Base-by-base conservation (phyloP, 1,139 yeast genomes). In the Saccharomyces hybrid region DNA sequence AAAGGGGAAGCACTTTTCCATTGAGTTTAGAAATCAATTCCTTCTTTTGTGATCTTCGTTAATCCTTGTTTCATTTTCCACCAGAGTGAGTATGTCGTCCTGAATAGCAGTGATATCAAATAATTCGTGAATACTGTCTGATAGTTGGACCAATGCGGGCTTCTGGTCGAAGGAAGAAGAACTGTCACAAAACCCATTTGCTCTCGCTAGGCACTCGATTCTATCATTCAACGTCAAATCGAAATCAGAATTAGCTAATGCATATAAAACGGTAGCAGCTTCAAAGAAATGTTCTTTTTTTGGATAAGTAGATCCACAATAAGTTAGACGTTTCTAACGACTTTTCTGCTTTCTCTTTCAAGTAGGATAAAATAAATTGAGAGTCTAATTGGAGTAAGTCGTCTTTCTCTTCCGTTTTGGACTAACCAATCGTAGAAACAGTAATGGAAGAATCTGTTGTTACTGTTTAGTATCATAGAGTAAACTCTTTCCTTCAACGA, bases 401-500 rank as follows among this genome's bases (percentile, higher is more conserved):
- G 55, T 86, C 95, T 59, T 59, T 88, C 85, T 34, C 83, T 79
- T 1, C 89, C 91, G 66, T 88, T 88, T 49, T 78, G 74, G 47
- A 90, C 84, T 63, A 89, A 84, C 98, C 99, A 95, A 67, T 88
- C 95, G 69, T 95, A 95, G 61, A 93, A 81, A 61, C 88, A 86
- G 70, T 84, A 89, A 61, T 95, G 99, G 77, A 95, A 95, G n/a
- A 82, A 71, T 65, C 85, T 88, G 66, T 93, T 98, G 51, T 79
- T 77, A 51, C 86, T 84, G n/a, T 80, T 79, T 65, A 89, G 83
- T 59, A 95, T 88, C 12, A 86, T 79, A 19, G 79, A 79, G 65
- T 91, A 91, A 28, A 95, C 82, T 49, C 81, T 78, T 61, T 88
- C 88, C 61, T 96, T 79, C 26, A 84, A 70, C 59, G 80, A 81